Evolutionary conservation across 2,329 filamentous ascomycete genomes (phyloP), one percentile per base, ranked within the genome.

Genomic region (Aureobasidium sp.): DNA sequence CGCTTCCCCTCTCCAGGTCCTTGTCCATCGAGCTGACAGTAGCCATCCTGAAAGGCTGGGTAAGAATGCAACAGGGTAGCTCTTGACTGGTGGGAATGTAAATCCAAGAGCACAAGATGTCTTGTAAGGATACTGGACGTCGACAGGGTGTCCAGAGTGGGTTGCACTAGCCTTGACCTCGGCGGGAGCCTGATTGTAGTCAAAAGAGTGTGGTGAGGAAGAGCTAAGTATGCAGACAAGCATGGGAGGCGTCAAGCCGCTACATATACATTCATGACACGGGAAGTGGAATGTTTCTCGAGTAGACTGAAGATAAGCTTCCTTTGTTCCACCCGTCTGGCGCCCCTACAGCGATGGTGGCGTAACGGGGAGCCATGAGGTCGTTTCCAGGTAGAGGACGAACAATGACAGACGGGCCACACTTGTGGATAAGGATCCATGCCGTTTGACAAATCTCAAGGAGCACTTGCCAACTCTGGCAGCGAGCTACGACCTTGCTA

Each of bases 341-440:
- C 27, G 29, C 40, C 31, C 29, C 54, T 47, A n/a, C 54, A 48
- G 17, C 54, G 54, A n/a, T 58, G 40, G 54, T 58, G 54, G 54
- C 54, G 54, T 48, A 58, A 58, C 54, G 54, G 54, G 40, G 9
- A 39, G 54, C 54, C 54, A 37, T 37, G 40, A 29, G 22, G 9
- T 58, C 54, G 54, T 58, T 58, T 58, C 54, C 54, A 37, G 54
- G 40, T 58, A 33, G 29, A 39, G 54, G 37, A 58, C 54, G 33
- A 58, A 58, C 54, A 58, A 47, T 58, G 40, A 37, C 54, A 48
- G 54, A 48, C 29, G 29, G 19, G 22, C 42, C 54, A 48, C 54
- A 54, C 19, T 19, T 27, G 54, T 58, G 42, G 54, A 48, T 48
- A 58, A 58, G 31, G 42, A 58, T 58, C 31, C 54, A 27, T 58